phyloP scores from a whole-genome alignment of 129 eudicot species.

The Scalesia atractyloides region DNA sequence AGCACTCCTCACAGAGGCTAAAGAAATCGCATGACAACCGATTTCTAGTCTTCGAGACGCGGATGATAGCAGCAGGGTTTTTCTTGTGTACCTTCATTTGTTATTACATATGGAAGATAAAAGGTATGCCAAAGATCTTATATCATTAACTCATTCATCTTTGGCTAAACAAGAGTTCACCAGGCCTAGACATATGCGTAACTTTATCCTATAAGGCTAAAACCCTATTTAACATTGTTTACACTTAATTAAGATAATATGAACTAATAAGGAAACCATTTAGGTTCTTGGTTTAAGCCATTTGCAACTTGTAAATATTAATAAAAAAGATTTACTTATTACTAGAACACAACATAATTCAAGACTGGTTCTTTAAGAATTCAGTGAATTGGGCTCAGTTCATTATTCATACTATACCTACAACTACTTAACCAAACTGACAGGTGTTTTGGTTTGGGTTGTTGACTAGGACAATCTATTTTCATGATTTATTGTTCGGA shows the following conservation, averaged over 20 bases:
- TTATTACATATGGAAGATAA: conserved; percentile 39
- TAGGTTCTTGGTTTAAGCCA: too few species aligned
- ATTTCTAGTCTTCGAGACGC: conserved; percentile 24
- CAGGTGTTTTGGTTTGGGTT: too few species aligned
- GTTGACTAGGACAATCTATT: too few species aligned
- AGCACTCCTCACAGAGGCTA: conserved; percentile 25
- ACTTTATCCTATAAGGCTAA: background rate
- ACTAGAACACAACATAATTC: too few species aligned
- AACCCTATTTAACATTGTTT: background rate
- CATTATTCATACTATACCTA: too few species aligned
- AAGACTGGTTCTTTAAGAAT: too few species aligned
- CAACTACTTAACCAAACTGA: too few species aligned
- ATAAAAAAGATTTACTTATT: too few species aligned
- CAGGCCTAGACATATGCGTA: background rate
- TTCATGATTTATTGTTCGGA: background rate
- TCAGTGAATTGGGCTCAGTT: too few species aligned
- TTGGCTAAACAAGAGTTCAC: background rate
- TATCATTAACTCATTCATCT: background rate
- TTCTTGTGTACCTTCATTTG: conserved; percentile 12
- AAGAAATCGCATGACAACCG: conserved; percentile 14
- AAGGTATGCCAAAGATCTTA: conserved; percentile 31
- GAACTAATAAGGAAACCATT: too few species aligned
- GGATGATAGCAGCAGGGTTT: conserved; percentile 25
- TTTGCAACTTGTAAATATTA: too few species aligned
- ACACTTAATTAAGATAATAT: too few species aligned